These are phyloP conservation scores for Elongisporangium prolatum DNA, from an alignment of 352 stramenopile genomes.

Conservation along the genomic window DNA sequence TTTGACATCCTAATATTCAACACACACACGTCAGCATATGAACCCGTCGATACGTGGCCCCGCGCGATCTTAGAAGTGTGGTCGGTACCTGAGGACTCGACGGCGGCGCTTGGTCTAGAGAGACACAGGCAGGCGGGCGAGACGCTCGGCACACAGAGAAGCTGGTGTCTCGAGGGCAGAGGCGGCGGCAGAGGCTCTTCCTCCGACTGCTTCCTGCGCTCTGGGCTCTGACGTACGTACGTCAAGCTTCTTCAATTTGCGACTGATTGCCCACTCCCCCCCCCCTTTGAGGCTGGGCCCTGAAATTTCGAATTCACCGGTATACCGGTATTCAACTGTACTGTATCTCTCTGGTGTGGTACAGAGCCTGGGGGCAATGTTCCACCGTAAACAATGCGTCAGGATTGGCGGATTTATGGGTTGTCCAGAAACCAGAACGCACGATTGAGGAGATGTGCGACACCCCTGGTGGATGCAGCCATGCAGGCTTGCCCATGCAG, in stretches of 20 bases:
- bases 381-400: not conserved
- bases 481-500: not conserved
- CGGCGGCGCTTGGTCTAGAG: not conserved
- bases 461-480: not conserved
- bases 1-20: constrained; percentile 3
- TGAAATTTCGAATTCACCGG: not conserved
- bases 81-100: not conserved
- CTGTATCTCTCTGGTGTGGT: not conserved
- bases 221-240: not conserved
- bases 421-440: not conserved
- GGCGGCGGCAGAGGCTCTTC: not conserved
- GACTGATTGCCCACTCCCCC: not conserved
- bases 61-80: not conserved
- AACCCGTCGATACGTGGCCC: not conserved
- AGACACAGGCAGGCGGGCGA: not conserved
- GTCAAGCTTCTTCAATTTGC: not conserved
- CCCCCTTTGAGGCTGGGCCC: not conserved
- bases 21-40: not conserved
- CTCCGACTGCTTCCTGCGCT: not conserved
- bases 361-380: not conserved
- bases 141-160: not conserved
- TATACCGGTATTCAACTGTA: not conserved
- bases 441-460: not conserved
- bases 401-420: not conserved
- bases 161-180: not conserved